Evolutionary conservation across 768 basidiomycete genomes (phyloP).

Genomic region (Tricholoma furcatifolium): DNA sequence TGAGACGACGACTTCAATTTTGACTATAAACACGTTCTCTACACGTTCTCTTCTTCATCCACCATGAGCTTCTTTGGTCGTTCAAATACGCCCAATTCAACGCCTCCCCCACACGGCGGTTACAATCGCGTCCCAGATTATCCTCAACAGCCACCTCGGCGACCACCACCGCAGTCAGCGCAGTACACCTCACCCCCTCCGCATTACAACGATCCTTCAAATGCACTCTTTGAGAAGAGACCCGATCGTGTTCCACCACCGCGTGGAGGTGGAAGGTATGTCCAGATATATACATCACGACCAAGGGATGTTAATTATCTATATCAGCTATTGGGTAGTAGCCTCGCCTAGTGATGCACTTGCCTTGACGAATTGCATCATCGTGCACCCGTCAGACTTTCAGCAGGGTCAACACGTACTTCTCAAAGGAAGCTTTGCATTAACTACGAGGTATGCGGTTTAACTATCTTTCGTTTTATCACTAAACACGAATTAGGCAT

Average conservation of each 20-base stretch:
- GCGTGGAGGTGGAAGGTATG: slow-evolving; percentile 29
- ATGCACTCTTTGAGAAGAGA: slow-evolving; percentile 50
- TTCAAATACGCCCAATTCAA: slow-evolving; percentile 34
- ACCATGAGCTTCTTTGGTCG: slow-evolving; percentile 51
- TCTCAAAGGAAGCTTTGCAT: slow-evolving; percentile 66
- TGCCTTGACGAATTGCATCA: slow-evolving; percentile 78
- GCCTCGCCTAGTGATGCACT: slow-evolving; percentile 62
- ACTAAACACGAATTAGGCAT: slow-evolving; percentile 45
- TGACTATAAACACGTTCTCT: slow-evolving; percentile 1
- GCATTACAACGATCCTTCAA: slow-evolving; percentile 54
- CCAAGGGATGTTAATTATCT: slow-evolving; percentile 9
- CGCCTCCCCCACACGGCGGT: slow-evolving; percentile 35
- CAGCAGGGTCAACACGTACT: slow-evolving; percentile 68
- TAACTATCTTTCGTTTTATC: not conserved
- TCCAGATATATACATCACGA: not conserved
- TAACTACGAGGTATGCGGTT: slow-evolving; percentile 68
- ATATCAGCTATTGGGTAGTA: slow-evolving; percentile 52
- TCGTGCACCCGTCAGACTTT: slow-evolving; percentile 81
- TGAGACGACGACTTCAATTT: slow-evolving; percentile 2
- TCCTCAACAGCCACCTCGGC: slow-evolving; percentile 32
- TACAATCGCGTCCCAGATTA: slow-evolving; percentile 43
- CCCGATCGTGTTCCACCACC: slow-evolving; percentile 39
- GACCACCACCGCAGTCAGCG: slow-evolving; percentile 38
- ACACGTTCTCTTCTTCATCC: not conserved
- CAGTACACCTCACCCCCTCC: slow-evolving; percentile 37